A percentile compares a stretch with the other conserved stretches of the same genome.
Conservation (phyloP, 2,329 filamentous ascomycete species). For the Sporothrix curviconia region DNA sequence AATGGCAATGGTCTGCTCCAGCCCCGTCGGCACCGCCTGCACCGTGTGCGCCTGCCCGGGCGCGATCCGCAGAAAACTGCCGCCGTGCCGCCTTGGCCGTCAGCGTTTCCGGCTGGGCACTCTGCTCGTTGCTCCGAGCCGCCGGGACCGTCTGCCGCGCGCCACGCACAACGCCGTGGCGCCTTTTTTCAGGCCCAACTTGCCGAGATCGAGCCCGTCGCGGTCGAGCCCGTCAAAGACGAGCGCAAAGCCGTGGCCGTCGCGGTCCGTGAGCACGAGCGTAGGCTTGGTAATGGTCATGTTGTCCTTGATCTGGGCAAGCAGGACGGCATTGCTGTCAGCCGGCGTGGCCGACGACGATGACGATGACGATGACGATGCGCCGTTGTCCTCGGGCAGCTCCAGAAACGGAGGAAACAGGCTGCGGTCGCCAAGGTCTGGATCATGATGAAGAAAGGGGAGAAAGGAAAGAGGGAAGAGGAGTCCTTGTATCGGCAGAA, state of each 20-base stretch:
- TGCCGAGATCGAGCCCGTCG: constrained; percentile 29
- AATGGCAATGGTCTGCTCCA: constrained; percentile 27
- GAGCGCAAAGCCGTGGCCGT: constrained; percentile 36
- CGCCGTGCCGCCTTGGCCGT: constrained; percentile 30
- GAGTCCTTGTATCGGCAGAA: neutral
- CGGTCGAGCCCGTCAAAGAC: constrained; percentile 37
- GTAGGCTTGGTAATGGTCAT: constrained; percentile 45
- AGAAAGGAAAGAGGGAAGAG: neutral
- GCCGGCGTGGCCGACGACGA: neutral
- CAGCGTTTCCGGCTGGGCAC: neutral
- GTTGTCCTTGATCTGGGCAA: constrained; percentile 41
- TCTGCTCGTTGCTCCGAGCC: neutral
- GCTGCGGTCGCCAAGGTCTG: constrained; percentile 28
- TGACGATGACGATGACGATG: neutral
- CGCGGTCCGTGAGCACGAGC: constrained; percentile 37
- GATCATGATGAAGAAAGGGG: constrained; percentile 14
- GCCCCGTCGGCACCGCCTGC: constrained; percentile 27
- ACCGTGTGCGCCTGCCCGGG: constrained; percentile 28
- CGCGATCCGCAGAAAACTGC: constrained; percentile 33
- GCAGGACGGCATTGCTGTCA: constrained; percentile 29
- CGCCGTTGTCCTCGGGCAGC: constrained; percentile 23
- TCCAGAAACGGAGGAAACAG: constrained; percentile 31
- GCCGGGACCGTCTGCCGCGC: constrained; percentile 30
- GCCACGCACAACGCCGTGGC: constrained; percentile 32
- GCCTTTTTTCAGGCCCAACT: constrained; percentile 31